These are phyloP conservation scores for Punctularia strigosozonata DNA, from an alignment of 768 basidiomycete genomes.

Conservation along the genomic window DNA sequence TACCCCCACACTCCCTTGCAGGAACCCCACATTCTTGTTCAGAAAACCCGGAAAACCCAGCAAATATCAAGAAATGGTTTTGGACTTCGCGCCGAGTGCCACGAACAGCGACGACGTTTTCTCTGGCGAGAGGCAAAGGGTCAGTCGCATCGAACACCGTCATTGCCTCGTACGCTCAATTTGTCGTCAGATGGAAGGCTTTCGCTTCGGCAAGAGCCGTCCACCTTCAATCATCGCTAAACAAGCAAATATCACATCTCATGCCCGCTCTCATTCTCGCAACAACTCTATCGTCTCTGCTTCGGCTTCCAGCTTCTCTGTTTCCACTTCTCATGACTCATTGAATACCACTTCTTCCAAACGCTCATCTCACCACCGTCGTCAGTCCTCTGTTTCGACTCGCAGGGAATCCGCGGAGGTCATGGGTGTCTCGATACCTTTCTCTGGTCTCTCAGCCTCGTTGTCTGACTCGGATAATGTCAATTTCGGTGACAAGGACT, in stretches of 20 bases:
- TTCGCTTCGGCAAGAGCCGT: conserved; percentile 46
- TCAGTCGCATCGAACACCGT: too few relatives aligned
- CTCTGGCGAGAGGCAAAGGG: too few relatives aligned
- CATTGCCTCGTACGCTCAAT: too few relatives aligned
- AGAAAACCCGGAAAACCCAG: too few relatives aligned
- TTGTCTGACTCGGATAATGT: conserved; percentile 57
- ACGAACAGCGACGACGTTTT: too few relatives aligned
- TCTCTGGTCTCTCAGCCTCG: conserved; percentile 49
- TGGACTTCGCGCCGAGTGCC: too few relatives aligned
- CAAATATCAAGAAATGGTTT: too few relatives aligned
- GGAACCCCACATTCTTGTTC: too few relatives aligned
- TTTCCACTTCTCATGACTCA: conserved; percentile 27
- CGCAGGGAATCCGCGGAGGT: conserved; percentile 83
- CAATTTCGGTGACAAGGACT: conserved; percentile 62
- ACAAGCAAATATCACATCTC: conserved; percentile 30
- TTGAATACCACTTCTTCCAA: conserved; percentile 26
- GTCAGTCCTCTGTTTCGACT: conserved; percentile 82
- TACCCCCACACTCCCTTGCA: too few relatives aligned
- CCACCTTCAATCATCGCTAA: conserved; percentile 22
- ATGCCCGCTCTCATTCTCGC: conserved; percentile 63
- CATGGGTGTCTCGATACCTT: conserved; percentile 72
- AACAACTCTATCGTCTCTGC: conserved; percentile 42
- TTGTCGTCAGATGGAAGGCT: conserved; percentile 66
- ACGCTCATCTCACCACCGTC: conserved; percentile 73
- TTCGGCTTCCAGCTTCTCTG: conserved; percentile 22